Conservation (phyloP, 768 basidiomycete species). For the Collybia mongolica region DNA sequence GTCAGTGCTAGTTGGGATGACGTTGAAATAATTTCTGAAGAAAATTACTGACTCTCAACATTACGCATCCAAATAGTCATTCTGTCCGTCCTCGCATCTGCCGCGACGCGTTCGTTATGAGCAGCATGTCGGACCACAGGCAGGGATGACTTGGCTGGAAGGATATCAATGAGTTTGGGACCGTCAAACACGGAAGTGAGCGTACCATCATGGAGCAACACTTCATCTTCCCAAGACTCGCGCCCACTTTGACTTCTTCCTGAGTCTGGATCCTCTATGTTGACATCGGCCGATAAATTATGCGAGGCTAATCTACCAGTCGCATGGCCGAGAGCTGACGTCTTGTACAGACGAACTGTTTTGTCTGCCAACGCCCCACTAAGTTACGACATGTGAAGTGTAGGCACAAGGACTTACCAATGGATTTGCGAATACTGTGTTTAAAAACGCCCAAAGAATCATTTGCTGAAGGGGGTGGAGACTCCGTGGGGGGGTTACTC, state of each 20-base stretch:
- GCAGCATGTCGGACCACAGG: conserved; percentile 53
- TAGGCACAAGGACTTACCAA: conserved; percentile 45
- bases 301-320: conserved; percentile 43
- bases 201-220: conserved; percentile 42
- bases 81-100: conserved; percentile 58
- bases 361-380: conserved; percentile 47
- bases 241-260: conserved; percentile 22
- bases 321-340: conserved; percentile 48
- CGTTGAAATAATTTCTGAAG: conserved; percentile 35
- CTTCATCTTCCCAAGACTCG: conserved; percentile 53
- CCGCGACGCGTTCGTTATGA: conserved; percentile 50
- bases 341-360: conserved; percentile 66
- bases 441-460: conserved; percentile 46
- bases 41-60: conserved; percentile 67
- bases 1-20: conserved; percentile 6
- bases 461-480: conserved; percentile 16
- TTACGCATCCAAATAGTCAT: conserved; percentile 83
- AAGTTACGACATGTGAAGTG: background rate
- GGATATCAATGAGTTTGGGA: background rate
- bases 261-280: conserved; percentile 22
- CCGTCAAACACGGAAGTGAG: background rate
- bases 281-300: conserved; percentile 38
- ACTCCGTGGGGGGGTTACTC: background rate
- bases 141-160: conserved; percentile 47
- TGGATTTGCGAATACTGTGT: conserved; percentile 72